Conservation (phyloP, 768 basidiomycete genomes). For the Termitomyces sp. region DNA sequence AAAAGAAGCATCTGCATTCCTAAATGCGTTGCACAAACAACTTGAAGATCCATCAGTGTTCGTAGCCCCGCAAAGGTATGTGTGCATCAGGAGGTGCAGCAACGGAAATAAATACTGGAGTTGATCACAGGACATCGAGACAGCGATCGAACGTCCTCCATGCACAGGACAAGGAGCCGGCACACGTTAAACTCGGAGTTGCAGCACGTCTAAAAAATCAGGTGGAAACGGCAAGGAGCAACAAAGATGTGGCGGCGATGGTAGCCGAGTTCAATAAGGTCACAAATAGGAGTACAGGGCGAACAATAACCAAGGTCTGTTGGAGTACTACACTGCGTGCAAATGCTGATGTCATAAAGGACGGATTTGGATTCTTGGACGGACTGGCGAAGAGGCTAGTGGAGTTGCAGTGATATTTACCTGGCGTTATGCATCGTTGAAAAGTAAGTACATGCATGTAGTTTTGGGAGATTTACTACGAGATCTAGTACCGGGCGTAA, state of each 20-base stretch:
- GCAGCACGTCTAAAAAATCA: conserved; percentile 53
- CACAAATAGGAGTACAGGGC: conserved; percentile 61
- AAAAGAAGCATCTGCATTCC: conserved; percentile 64
- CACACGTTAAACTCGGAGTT: conserved; percentile 53
- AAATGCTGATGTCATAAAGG: conserved; percentile 23
- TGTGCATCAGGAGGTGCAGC: conserved; percentile 10
- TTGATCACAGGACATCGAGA: conserved; percentile 10
- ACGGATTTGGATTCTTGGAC: conserved; percentile 66
- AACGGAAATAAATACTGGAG: conserved; percentile 1
- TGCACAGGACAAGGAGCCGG: conserved; percentile 35
- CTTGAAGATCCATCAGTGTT: conserved; percentile 64
- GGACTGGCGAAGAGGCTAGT: conserved; percentile 51
- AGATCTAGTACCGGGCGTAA: conserved; percentile 6
- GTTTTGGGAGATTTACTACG: neutral
- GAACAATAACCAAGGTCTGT: conserved; percentile 66
- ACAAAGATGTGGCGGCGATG: conserved; percentile 55
- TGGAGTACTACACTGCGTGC: neutral
- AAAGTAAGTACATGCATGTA: neutral
- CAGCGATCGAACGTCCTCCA: conserved; percentile 34
- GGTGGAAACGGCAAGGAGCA: conserved; percentile 44
- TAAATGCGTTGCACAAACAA: conserved; percentile 67
- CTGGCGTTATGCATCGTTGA: neutral
- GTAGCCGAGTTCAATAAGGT: conserved; percentile 67
- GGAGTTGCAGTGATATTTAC: conserved; percentile 23
- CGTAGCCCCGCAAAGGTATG: conserved; percentile 47